These are phyloP conservation scores for Durusdinium trenchii DNA, from an alignment of 73 alveolate genomes.

Conservation along the genomic window DNA sequence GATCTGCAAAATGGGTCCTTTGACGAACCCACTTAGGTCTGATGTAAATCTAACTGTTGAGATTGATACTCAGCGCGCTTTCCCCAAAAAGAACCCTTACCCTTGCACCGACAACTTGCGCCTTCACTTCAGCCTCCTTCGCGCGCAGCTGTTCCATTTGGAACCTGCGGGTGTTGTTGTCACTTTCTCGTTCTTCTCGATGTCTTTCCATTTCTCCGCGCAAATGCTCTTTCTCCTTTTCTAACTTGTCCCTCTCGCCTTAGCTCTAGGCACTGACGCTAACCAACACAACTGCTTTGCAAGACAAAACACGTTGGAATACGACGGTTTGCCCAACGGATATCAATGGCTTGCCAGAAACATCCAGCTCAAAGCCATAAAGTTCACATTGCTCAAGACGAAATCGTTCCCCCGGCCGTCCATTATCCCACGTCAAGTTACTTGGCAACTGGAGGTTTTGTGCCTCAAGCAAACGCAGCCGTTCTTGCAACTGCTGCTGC, in stretches of 20 bases:
- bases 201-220: not conserved
- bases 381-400: not conserved
- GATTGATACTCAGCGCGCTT: too few relatives aligned
- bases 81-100: not conserved
- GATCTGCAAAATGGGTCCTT: too few relatives aligned
- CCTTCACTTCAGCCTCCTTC: not conserved
- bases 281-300: too few relatives aligned
- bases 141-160: not conserved
- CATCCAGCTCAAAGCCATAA: not conserved
- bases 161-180: not conserved
- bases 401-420: not conserved
- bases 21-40: too few relatives aligned
- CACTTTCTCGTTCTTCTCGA: not conserved
- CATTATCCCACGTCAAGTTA: not conserved
- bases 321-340: not conserved
- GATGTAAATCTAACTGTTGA: too few relatives aligned
- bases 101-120: not conserved
- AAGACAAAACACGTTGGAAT: too few relatives aligned
- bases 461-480: not conserved
- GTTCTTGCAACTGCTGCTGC: not conserved
- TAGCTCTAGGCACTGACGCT: not conserved
- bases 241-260: not conserved
- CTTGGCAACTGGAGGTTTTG: not conserved
- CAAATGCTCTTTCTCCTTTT: constrained; percentile 5
- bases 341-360: not conserved